Base-by-base conservation (phyloP, 2,329 filamentous ascomycete species). In the Nigrospora sphaerica region DNA sequence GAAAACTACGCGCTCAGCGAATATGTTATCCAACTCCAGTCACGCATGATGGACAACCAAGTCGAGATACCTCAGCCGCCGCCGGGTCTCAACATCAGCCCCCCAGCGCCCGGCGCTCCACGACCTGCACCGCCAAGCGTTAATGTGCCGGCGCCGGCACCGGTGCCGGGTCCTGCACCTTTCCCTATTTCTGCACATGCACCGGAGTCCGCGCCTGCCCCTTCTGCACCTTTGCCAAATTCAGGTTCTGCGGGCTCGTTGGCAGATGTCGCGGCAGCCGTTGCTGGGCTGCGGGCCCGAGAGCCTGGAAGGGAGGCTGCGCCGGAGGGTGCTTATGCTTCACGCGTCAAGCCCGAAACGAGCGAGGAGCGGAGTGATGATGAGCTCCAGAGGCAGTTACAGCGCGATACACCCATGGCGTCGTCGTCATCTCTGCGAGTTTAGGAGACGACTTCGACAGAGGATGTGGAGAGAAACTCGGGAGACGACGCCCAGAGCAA, bases 1-100 rank as follows among this genome's bases (percentile, higher is more conserved):
- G 92, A 98, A 65, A 95, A 96, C 68, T 93, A 91, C 62, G 82
- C 87, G 51, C 74, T 98, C 37, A 84, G 91, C 55, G 90, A 96
- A 64, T 97, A 97, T 68, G 86, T 96, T 55, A 85, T 96, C 61
- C 86, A 86, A 57, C 76, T 98, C 14, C 93, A 98, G 65, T 86
- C 86, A 6, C 83, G 88, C 36, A 77, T 97, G 33, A 75, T 96
- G 50, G 91, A 96, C 55, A 78, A 83, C 3, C 83, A 89, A 57
- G 85, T 86, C 60, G 90, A 95, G 55, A 83, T 87, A 46, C 93
- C 93, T 1, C 86, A 86, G 50, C 84, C 91, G 11, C 92, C 92
- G 1, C 75, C 86, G 2, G 88, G 88, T 55, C 77, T 95, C 53
- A 87, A 88, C 58, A 71, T 95, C 28, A 73, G 69, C 44, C 75